Conservation (phyloP, 495 filamentous ascomycete genomes). For the Mycothermus thermophilus region DNA sequence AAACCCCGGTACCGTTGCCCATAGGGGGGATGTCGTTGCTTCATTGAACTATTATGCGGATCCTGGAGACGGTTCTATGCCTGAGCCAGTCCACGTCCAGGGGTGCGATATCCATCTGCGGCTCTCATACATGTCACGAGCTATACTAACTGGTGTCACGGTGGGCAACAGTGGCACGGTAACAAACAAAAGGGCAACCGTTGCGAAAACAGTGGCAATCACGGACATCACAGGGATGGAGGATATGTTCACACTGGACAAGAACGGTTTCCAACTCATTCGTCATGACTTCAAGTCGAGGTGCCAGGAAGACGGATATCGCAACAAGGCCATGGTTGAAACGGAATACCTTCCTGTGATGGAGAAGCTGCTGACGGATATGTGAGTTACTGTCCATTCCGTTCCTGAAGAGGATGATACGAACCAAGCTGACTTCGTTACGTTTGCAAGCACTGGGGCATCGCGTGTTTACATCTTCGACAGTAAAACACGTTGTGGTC, state of each 20-base stretch:
- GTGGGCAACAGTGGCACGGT: too few relatives aligned
- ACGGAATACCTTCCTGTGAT: conserved; percentile 51
- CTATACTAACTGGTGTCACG: not conserved
- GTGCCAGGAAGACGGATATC: conserved; percentile 46
- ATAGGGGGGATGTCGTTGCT: too few relatives aligned
- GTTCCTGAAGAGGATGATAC: conserved; percentile 6
- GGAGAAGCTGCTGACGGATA: conserved; percentile 50
- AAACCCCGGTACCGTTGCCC: too few relatives aligned
- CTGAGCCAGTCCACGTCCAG: conserved; percentile 31
- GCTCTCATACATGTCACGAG: not conserved
- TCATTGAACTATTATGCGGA: conserved; percentile 51
- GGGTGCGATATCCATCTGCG: not conserved
- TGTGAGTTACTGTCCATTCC: conserved; percentile 32
- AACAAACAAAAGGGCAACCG: not conserved
- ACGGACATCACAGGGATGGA: conserved; percentile 27
- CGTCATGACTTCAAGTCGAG: too few relatives aligned
- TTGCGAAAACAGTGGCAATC: conserved; percentile 17
- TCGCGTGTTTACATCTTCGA: conserved; percentile 60
- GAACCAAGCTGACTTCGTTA: conserved; percentile 10
- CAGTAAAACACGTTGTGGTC: conserved; percentile 56
- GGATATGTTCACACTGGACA: conserved; percentile 27
- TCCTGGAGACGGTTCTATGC: conserved; percentile 42
- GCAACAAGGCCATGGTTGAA: conserved; percentile 56
- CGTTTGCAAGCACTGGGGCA: conserved; percentile 41
- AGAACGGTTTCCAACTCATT: conserved; percentile 29